Conservation (phyloP, 2,329 filamentous ascomycete genomes). For the Trichothecium sympodiale region DNA sequence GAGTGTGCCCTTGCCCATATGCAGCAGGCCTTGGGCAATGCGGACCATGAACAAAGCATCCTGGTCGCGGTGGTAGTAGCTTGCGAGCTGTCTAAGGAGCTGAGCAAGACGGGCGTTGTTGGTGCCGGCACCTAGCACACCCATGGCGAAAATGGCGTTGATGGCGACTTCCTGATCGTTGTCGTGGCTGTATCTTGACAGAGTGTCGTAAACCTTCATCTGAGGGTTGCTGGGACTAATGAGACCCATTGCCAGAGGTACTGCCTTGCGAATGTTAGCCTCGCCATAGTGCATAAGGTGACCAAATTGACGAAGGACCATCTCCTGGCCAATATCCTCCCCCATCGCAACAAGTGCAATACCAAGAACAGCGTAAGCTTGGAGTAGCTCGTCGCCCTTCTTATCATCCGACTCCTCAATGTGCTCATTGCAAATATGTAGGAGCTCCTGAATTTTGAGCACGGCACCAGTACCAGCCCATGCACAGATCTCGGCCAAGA, state of each 20-base stretch:
- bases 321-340: slow-evolving; percentile 95
- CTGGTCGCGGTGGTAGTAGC: slow-evolving; percentile 95
- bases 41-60: slow-evolving; percentile 98
- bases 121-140: slow-evolving; percentile 87
- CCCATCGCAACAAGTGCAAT: slow-evolving; percentile 95
- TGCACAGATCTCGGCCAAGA: slow-evolving; percentile 90
- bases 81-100: slow-evolving; percentile 84
- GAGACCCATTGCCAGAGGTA: slow-evolving; percentile 91
- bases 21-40: slow-evolving; percentile 90
- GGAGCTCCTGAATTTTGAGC: slow-evolving; percentile 89
- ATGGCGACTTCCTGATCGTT: slow-evolving; percentile 97
- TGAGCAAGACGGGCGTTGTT: slow-evolving; percentile 97
- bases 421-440: slow-evolving; percentile 97
- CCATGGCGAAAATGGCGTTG: slow-evolving; percentile 99
- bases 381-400: slow-evolving; percentile 88
- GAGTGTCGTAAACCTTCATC: slow-evolving; percentile 99
- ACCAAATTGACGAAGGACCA: slow-evolving; percentile 94
- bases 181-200: slow-evolving; percentile 96
- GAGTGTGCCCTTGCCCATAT: slow-evolving; percentile 98
- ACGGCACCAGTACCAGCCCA: slow-evolving; percentile 97
- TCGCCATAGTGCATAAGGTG: slow-evolving; percentile 99
- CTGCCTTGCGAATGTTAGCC: slow-evolving; percentile 90
- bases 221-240: slow-evolving; percentile 97
- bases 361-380: slow-evolving; percentile 91
- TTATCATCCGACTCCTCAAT: slow-evolving; percentile 91